These are phyloP conservation scores for Monilinia laxa DNA, from an alignment of 2,329 filamentous ascomycete genomes.

Conservation along the genomic window DNA sequence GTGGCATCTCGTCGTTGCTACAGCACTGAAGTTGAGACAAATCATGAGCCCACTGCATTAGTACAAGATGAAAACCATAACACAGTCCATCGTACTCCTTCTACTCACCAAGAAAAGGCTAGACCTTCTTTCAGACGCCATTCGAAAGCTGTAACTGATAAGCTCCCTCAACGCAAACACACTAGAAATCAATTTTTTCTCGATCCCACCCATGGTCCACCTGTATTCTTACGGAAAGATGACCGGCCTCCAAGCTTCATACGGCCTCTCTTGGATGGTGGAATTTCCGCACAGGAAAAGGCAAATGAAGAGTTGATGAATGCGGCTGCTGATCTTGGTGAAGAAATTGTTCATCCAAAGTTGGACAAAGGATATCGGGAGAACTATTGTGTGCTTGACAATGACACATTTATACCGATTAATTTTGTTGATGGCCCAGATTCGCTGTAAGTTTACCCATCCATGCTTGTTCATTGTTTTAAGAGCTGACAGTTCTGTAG, in stretches of 20 bases:
- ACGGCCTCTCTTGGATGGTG: neutral
- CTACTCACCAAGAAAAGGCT: too few relatives aligned
- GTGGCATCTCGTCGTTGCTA: conserved; percentile 12
- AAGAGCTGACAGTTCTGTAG: conserved; percentile 33
- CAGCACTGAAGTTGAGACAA: conserved; percentile 2
- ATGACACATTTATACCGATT: neutral
- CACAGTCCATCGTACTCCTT: neutral
- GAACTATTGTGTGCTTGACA: conserved; percentile 4
- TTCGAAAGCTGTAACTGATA: neutral
- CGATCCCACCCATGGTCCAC: neutral
- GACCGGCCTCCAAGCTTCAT: neutral
- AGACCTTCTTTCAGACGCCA: neutral
- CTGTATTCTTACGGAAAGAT: neutral
- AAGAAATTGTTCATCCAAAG: conserved; percentile 12
- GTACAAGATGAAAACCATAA: neutral
- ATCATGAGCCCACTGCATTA: neutral
- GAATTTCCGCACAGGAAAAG: neutral
- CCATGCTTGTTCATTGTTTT: neutral
- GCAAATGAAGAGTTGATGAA: conserved; percentile 8
- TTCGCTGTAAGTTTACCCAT: neutral
- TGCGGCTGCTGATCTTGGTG: conserved; percentile 2
- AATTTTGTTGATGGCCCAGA: neutral
- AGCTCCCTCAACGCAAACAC: neutral
- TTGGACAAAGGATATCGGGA: conserved; percentile 15
- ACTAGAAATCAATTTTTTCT: neutral